Evolutionary conservation across 2,329 filamentous ascomycete genomes (phyloP).

Genomic region (Alternaria novae-zelandiae): DNA sequence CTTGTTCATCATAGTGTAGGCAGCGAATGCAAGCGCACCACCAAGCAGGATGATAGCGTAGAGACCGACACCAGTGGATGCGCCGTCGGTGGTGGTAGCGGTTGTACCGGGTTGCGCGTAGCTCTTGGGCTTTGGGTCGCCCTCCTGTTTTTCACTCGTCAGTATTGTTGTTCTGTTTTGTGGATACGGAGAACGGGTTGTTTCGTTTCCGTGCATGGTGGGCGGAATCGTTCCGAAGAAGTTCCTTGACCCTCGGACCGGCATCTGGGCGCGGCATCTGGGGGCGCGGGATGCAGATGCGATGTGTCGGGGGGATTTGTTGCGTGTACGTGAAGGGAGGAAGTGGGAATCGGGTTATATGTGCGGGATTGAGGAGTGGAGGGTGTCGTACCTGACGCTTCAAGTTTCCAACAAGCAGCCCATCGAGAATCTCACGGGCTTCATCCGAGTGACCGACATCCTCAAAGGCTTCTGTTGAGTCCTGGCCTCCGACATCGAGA

Average conservation of each 20-base stretch:
- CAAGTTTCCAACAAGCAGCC: slow-evolving; percentile 46
- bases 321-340: background rate
- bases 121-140: slow-evolving; percentile 77
- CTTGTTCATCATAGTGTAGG: slow-evolving; percentile 83
- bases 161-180: background rate
- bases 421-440: slow-evolving; percentile 87
- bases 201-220: background rate
- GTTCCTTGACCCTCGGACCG: slow-evolving; percentile 2
- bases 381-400: slow-evolving; percentile 44
- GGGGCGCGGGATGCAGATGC: too few relatives aligned
- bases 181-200: background rate
- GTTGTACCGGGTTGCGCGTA: slow-evolving; percentile 57
- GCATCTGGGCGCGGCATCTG: background rate
- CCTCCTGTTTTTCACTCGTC: slow-evolving; percentile 56
- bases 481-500: slow-evolving; percentile 93
- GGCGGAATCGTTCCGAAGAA: slow-evolving; percentile 30
- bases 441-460: slow-evolving; percentile 99
- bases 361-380: background rate
- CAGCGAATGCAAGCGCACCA: slow-evolving; percentile 76
- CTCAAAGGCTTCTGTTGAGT: slow-evolving; percentile 97
- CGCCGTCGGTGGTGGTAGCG: slow-evolving; percentile 53
- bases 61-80: slow-evolving; percentile 75
- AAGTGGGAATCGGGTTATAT: background rate
- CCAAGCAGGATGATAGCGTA: slow-evolving; percentile 83
- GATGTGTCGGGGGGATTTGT: background rate